Conservation (phyloP, 2,329 filamentous ascomycete species). For the Gaeumannomyces sp. region DNA sequence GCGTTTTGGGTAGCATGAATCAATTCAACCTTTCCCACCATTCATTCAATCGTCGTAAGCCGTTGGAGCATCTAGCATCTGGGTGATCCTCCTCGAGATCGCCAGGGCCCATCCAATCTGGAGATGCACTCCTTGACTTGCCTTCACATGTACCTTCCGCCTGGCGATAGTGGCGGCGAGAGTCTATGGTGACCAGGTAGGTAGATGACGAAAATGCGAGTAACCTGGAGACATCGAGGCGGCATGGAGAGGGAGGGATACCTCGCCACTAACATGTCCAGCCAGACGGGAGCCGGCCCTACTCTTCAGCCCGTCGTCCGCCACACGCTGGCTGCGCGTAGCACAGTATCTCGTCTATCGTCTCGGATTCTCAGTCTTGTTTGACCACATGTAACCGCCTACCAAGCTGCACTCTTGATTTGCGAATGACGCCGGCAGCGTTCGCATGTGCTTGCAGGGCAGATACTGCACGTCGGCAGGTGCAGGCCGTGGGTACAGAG, state of each 20-base stretch:
- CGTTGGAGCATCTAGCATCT: neutral
- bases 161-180: neutral
- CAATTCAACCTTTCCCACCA: neutral
- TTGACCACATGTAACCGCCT: neutral
- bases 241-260: neutral
- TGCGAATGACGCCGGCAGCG: neutral
- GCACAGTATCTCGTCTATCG: neutral
- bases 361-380: neutral
- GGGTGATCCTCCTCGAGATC: neutral
- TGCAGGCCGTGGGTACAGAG: neutral
- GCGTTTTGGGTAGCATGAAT: neutral
- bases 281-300: neutral
- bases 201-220: neutral
- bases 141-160: neutral
- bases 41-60: neutral
- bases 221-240: neutral
- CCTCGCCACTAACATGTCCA: neutral
- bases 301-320: neutral
- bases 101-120: neutral
- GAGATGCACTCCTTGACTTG: neutral
- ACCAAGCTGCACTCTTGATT: neutral
- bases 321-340: neutral
- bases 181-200: neutral
- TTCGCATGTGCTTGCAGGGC: neutral
- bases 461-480: too few species aligned